Evolutionary conservation across 179 eudicot species (phyloP), one percentile per base, ranked within the genome.

Genomic region (Pouteria campechiana): DNA sequence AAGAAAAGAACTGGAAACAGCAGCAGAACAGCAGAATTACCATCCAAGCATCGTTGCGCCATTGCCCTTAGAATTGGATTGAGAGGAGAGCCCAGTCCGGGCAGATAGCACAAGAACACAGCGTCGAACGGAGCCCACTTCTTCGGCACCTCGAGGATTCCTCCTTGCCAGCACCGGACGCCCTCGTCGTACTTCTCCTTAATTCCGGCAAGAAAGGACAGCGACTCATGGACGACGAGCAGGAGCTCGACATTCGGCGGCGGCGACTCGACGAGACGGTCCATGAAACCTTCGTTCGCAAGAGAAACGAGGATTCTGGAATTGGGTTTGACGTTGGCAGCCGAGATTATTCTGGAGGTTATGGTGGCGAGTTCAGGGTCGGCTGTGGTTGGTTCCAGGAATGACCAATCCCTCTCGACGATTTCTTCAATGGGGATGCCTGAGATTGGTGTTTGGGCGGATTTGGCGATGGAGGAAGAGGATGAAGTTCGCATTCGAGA

Each of bases 141-240:
- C 46, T 76, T 82, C 27, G 98, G 94, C 8, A 76, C 72, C 48
- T 51, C 57, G 10, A 71, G 52, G 55, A 90, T 33, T 50, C 71
- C 90, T 29, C 98, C 98, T 67, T 86, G 93, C 98, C 96, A 90
- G 57, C 96, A 90, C 58, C 64, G 76, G 29, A 90, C n/a, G n/a
- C n/a, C 84, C 15, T 55, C 48, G 51, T 90, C 98, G 40, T 86
- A 61, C 60, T 72, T 81, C 39, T 82, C 98, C 60, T 72, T 82
- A 13, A 86, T 74, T 61, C 78, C 58, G 14, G 94, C 93, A 48
- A 90, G 60, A 12, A 64, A 27, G 10, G 86, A 57, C 35, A 90
- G 67, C 19, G 98, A 85, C 30, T 86, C 94, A 40, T 90, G 98
- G 48, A 68, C 94, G 21, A 77, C 68, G 51, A 90, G 65, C 76